Evolutionary conservation across 176 grass and related monocot species (phyloP).

Genomic region (Melocanna baccifera): DNA sequence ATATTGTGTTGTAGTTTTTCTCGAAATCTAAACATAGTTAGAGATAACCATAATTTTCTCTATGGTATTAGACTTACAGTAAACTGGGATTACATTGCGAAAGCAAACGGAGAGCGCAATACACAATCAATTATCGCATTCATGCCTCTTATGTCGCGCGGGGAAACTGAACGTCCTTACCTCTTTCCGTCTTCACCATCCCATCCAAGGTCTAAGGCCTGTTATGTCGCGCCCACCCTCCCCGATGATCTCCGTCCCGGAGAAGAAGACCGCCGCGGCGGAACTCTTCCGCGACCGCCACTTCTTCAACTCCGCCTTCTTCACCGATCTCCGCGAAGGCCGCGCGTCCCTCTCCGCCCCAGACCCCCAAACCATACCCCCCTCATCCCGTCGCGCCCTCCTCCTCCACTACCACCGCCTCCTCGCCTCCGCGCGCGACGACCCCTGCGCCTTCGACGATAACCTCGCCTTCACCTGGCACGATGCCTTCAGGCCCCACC

Average conservation of each 20-base stretch:
- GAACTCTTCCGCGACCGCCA: constrained; percentile 57
- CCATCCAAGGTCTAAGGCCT: neutral
- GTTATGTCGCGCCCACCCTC: constrained; percentile 25
- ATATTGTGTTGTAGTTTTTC: too few relatives aligned
- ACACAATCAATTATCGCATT: neutral
- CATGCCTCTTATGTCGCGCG: too few relatives aligned
- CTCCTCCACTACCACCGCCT: constrained; percentile 61
- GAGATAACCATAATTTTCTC: neutral
- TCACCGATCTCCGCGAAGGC: constrained; percentile 48
- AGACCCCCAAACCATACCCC: constrained; percentile 29
- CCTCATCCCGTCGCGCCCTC: constrained; percentile 42
- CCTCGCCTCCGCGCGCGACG: constrained; percentile 43
- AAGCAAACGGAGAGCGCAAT: neutral
- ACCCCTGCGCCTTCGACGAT: constrained; percentile 50
- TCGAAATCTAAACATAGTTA: neutral
- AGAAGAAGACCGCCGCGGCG: constrained; percentile 65
- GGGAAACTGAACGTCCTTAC: neutral
- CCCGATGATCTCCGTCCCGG: constrained; percentile 64
- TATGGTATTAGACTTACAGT: neutral
- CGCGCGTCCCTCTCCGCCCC: constrained; percentile 38
- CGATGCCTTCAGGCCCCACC: constrained; percentile 69
- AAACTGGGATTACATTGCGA: neutral
- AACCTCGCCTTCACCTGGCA: constrained; percentile 69
- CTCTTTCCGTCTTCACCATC: neutral
- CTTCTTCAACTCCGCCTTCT: constrained; percentile 56